Conservation (phyloP, 1,284 basidiomycete genomes). For the Ceratobasidium sp. region DNA sequence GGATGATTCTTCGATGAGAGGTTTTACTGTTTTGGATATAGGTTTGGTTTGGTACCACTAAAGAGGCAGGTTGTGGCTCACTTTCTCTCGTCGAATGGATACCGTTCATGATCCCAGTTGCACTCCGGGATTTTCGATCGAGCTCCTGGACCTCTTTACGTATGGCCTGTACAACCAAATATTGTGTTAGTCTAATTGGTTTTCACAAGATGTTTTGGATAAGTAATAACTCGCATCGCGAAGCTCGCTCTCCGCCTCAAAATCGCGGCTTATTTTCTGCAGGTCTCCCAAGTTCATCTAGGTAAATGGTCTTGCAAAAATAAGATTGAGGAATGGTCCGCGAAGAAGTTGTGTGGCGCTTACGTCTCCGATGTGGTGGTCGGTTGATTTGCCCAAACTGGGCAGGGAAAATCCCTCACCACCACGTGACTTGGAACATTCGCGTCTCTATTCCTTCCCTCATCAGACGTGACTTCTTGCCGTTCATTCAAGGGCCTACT, state of each 20-base stretch:
- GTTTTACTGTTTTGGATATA: conserved; percentile 64
- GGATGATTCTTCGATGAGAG: conserved; percentile 70
- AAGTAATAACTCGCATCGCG: conserved; percentile 38
- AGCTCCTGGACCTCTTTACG: conserved; percentile 40
- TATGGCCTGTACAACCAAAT: neutral
- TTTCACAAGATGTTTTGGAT: too few species aligned
- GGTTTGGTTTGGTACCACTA: conserved; percentile 23
- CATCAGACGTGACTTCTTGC: conserved; percentile 14
- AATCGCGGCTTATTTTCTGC: conserved; percentile 32
- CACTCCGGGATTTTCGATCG: conserved; percentile 43
- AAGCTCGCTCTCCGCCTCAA: conserved; percentile 44
- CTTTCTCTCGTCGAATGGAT: conserved; percentile 80
- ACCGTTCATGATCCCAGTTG: conserved; percentile 74
- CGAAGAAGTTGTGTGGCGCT: neutral
- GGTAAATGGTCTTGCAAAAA: too few species aligned
- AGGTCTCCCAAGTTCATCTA: conserved; percentile 45
- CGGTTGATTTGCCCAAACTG: conserved; percentile 7
- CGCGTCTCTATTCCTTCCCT: conserved; percentile 15
- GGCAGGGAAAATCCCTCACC: neutral
- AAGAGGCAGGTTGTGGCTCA: conserved; percentile 57
- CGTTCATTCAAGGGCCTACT: neutral
- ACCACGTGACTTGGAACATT: conserved; percentile 29
- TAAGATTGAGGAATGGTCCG: too few species aligned
- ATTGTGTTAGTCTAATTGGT: neutral
- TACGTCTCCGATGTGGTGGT: neutral